Evolutionary conservation across 2,329 filamentous ascomycete genomes (phyloP), one percentile per base, ranked within the genome.

Genomic region (Orbilia quercus): DNA sequence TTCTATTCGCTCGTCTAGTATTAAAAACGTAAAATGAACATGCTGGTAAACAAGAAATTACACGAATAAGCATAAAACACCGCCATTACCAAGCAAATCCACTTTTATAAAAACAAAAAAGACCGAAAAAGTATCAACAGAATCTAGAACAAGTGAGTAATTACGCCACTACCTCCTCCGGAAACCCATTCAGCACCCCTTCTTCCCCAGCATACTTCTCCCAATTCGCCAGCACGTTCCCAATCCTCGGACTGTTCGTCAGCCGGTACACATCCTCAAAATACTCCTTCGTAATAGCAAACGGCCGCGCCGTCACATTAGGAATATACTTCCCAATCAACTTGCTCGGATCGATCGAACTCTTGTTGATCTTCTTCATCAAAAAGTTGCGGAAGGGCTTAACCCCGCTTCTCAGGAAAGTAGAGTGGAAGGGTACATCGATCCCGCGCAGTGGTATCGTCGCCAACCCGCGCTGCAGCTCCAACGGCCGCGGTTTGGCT

Each of bases 351-450:
- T 99, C 95, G 81, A 99, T 98, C 60, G 91, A 96, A 22, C 93
- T 97, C 88, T 96, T 96, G 86, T 98, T 92, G 84, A 99, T 98
- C 88, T 99, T 99, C 91, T 98, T 99, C 78, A 98, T 89, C 80
- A 99, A 82, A 88, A 99, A 99, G 47, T 90, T 94, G 77, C 95
- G 88, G 92, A 99, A 99, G 50, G 96, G 95, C 86, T 99, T 99
- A 82, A 99, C 95, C 79, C 95, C 96, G 40, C 92, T 96, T 64
- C 96, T 91, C 83, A 99, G 84, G 86, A 99, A 99, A 16, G 95
- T 99, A 78, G 91, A 95, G 86, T 99, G 95, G 91, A 99, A 99
- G 47, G 95, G 95, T 80, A 98, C 96, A 79, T 99, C 95, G 78
- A 99, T 99, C 75, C 96, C 96, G 80, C 90, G 91, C 76, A 99